A percentile compares a stretch with the other conserved stretches of the same genome.
Conservation (phyloP, 176 grass and related monocot species). For the Carex cristatella region DNA sequence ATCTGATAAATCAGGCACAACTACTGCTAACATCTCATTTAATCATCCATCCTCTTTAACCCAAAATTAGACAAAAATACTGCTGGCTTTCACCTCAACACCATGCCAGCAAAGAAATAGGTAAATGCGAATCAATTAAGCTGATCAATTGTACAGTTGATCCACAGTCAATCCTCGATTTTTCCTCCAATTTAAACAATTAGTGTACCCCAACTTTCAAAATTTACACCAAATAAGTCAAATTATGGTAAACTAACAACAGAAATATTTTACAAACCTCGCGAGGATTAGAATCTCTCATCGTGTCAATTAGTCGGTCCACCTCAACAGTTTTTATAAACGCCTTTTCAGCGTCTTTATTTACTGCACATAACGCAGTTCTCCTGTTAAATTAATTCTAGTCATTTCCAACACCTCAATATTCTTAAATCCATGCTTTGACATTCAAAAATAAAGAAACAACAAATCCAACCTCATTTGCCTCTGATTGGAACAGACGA, state of each 20-base stretch:
- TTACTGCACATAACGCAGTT: constrained; percentile 37
- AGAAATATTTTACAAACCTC: constrained; percentile 31
- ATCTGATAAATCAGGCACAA: neutral
- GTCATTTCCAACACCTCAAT: neutral
- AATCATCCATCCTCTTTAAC: neutral
- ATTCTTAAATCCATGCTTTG: neutral
- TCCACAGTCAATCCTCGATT: neutral
- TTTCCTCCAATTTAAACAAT: neutral
- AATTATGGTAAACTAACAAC: neutral
- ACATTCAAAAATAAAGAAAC: neutral
- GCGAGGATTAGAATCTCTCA: constrained; percentile 17
- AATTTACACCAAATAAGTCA: neutral
- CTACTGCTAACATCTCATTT: neutral
- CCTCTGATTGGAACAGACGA: neutral
- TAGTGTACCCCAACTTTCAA: neutral
- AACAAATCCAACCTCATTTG: neutral
- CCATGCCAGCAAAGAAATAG: neutral
- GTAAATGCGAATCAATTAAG: neutral
- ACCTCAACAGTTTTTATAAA: constrained; percentile 81
- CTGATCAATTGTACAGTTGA: neutral
- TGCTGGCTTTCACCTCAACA: neutral
- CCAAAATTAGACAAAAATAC: neutral
- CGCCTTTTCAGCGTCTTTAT: constrained; percentile 62
- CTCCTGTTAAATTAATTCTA: constrained; percentile 42
- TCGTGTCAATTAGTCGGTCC: constrained; percentile 69